Evolutionary conservation across 108 stramenopile genomes (phyloP), one percentile per base, ranked within the genome.

Genomic region (Conticribra guillardii): DNA sequence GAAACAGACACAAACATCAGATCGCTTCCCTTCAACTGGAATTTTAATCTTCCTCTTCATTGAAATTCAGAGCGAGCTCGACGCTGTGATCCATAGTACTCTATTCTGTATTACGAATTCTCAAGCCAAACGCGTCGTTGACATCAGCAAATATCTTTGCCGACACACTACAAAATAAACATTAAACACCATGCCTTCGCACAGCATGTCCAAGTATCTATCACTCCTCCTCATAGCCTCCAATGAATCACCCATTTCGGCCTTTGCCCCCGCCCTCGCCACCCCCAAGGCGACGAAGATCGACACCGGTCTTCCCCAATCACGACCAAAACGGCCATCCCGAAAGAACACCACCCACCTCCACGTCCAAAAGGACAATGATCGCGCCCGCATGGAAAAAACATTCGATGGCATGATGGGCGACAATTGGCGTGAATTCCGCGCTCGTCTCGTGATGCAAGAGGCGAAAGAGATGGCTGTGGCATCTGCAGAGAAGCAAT

Each of bases 391-490:
- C 3, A 85, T 89, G 71, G 92, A 93, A 70, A 84, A 88, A 41
- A 67, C 71, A 24, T 75, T 87, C 68, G 92, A 93, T 81, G 68
- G 90, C 45, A 81, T 84, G 73, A 94, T 94, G 89, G 89, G 79
- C 41, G 77, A 87, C 27, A 90, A 94, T 58, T 94, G 93, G 93
- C 79, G 93, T 28, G 76, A 87, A 14, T 94, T 94, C 68, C 87
- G 93, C 18, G 93, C 93, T 37, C 85, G 87, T 50, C 80, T 94
- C 7, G 89, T 94, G 2, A 84, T 87, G 17, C 82, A 81, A 59
- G 93, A 94, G 71, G 73, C 69, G 4, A 73, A 85, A 45, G 72
- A 54, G 60, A 26, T 29, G 58, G 46, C 64, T 21, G 15, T 17
- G 23, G 46, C 64, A 60, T 27, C 18, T 23, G 54, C 48, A 26